Base-by-base conservation (phyloP, 1,284 basidiomycete genomes). In the Porogramme epimiltina region DNA sequence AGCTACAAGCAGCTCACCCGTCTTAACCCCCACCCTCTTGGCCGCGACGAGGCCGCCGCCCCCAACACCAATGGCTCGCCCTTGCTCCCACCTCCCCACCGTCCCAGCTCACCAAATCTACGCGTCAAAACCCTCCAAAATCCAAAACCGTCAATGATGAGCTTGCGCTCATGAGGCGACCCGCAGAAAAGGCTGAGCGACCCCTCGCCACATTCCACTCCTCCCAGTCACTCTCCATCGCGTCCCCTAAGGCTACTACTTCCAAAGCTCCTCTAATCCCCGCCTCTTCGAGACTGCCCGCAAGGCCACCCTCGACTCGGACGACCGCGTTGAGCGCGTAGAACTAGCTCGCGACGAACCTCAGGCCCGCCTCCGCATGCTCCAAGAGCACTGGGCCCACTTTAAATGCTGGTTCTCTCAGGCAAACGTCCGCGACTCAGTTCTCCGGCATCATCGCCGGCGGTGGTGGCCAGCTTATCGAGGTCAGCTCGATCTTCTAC, bases 321-420 rank as follows among this genome's bases (percentile, higher is more conserved):
- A 85, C 54, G 70, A 73, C 28, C 79, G 78, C 47, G 70, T 75
- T 11, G 70, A 74, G 25, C 69, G 70, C 47, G 78, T 79, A 11
- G 81, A 87, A 65, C 62, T 69, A 23, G 77, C 75, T 4, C 73
- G 80, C 45, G 84, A 85, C 56, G 84, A 86, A 2, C 76, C 80
- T 8, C 76, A 81, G 25, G 74, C 78, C 3, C 74, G 79, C 8
- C 65, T 79, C 56, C 71, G 75, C 51, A 66, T 74, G 48, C 61
- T 85, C 45, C 65, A 73, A 37, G 79, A 84, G 25, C 70, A 72
- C 25, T 88, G 84, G 83, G 46, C 64, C 1, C 77, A 81, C 54
- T 70, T 85, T 51, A 78, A 78, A 26, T 71, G 74, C 38, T 80
- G 80, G 60, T 70, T 86, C 39, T 59, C 63, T 25, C 58, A 66